Percentiles rank a stretch among this genome's conserved stretches.
These are phyloP conservation scores for Entomortierella parvispora DNA, from an alignment of 192 early-diverging fungal species.

Conservation along the genomic window DNA sequence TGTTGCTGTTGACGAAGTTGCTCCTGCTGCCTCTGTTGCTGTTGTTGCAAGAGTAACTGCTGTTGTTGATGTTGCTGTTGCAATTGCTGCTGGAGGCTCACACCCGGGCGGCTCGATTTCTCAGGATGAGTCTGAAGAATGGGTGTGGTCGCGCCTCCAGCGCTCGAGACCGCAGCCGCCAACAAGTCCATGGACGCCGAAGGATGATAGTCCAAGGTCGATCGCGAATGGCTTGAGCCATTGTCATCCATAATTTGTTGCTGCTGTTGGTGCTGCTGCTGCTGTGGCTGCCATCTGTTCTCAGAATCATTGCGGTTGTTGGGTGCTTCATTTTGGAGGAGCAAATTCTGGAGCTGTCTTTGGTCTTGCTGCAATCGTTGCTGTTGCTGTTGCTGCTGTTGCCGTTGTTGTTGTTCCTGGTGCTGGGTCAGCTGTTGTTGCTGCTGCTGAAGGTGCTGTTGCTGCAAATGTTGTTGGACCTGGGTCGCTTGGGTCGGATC, in stretches of 20 bases:
- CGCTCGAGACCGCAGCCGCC: neutral
- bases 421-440: slow-evolving; percentile 24
- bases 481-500: slow-evolving; percentile 40
- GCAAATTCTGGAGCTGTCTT: slow-evolving; percentile 29
- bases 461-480: slow-evolving; percentile 38
- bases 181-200: slow-evolving; percentile 8
- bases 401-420: slow-evolving; percentile 23
- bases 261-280: slow-evolving; percentile 12
- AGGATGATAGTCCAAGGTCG: slow-evolving; percentile 8
- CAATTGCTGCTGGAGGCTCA: slow-evolving; percentile 22
- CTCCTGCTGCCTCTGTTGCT: slow-evolving; percentile 37
- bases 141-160: slow-evolving; percentile 21
- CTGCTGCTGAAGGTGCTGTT: slow-evolving; percentile 28
- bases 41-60: slow-evolving; percentile 28
- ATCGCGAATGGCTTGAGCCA: slow-evolving; percentile 6
- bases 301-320: slow-evolving; percentile 3
- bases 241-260: slow-evolving; percentile 7
- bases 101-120: neutral
- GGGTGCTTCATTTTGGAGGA: slow-evolving; percentile 29
- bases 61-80: slow-evolving; percentile 46
- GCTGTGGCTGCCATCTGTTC: slow-evolving; percentile 7
- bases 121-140: slow-evolving; percentile 46
- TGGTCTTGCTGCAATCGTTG: slow-evolving; percentile 32
- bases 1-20: slow-evolving; percentile 40
- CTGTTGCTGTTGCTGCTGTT: slow-evolving; percentile 17